These are phyloP conservation scores for Recurvomyces mirabilis DNA, from an alignment of 495 filamentous ascomycete genomes.

Conservation along the genomic window DNA sequence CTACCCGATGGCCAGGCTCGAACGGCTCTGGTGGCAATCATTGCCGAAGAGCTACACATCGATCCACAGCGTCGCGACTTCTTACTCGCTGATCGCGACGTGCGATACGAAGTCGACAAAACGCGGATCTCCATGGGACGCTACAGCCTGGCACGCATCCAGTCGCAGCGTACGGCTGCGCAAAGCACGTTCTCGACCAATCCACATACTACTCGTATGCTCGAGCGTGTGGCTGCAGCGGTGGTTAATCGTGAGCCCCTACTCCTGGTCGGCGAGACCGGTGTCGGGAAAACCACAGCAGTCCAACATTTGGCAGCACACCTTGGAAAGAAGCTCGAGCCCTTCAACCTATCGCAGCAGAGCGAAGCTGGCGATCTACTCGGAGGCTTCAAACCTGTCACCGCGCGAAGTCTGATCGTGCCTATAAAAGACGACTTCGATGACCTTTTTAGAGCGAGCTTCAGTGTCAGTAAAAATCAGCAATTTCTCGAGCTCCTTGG, in stretches of 20 bases:
- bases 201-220: constrained; percentile 53
- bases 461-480: constrained; percentile 75
- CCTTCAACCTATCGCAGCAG: constrained; percentile 93
- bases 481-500: constrained; percentile 67
- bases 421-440: constrained; percentile 91
- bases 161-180: neutral
- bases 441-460: constrained; percentile 72
- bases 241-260: constrained; percentile 77
- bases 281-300: constrained; percentile 92
- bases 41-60: constrained; percentile 77
- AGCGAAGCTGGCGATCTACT: constrained; percentile 89
- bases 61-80: constrained; percentile 59
- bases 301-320: constrained; percentile 82
- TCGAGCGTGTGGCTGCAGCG: constrained; percentile 78
- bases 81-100: constrained; percentile 24
- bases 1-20: constrained; percentile 56
- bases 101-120: constrained; percentile 47
- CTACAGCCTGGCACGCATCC: constrained; percentile 5
- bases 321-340: constrained; percentile 69
- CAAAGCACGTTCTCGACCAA: constrained; percentile 58
- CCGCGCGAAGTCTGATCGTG: constrained; percentile 72
- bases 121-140: constrained; percentile 32
- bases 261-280: constrained; percentile 91
- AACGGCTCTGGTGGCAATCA: constrained; percentile 47
- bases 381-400: constrained; percentile 92